phyloP scores from a whole-genome alignment of 2,329 filamentous ascomycete genomes.

The Scedosporium dehoogii region DNA sequence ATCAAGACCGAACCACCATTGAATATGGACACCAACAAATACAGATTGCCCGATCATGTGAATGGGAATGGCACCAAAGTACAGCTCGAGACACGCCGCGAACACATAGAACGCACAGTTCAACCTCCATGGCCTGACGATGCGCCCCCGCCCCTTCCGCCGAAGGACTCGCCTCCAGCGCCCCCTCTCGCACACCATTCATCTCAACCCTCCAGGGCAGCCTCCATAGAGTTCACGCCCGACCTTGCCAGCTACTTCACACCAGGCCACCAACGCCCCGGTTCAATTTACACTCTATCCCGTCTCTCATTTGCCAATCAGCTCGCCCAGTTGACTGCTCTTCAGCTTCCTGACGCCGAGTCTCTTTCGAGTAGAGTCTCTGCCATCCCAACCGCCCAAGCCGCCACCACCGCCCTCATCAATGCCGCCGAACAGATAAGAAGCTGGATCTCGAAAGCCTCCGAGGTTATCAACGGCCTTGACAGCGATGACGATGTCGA shows the following conservation, averaged over 20 bases:
- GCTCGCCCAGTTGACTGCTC: constrained; percentile 80
- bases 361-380: constrained; percentile 75
- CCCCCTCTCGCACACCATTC: constrained; percentile 24
- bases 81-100: constrained; percentile 44
- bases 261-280: constrained; percentile 56
- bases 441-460: constrained; percentile 87
- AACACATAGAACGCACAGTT: constrained; percentile 43
- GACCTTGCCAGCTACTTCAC: constrained; percentile 46
- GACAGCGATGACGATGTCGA: constrained; percentile 96
- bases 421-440: constrained; percentile 87
- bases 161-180: constrained; percentile 24
- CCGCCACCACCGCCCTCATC: constrained; percentile 74
- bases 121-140: constrained; percentile 28
- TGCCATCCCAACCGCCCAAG: constrained; percentile 72
- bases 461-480: constrained; percentile 76
- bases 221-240: constrained; percentile 21
- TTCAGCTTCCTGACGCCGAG: constrained; percentile 78
- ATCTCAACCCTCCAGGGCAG: not conserved
- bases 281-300: constrained; percentile 89
- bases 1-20: constrained; percentile 39
- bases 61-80: constrained; percentile 59
- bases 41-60: constrained; percentile 59
- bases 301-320: constrained; percentile 89
- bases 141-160: constrained; percentile 29
- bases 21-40: constrained; percentile 65